These are phyloP conservation scores for Leccinum subgranulosum DNA, from an alignment of 768 basidiomycete genomes.

Conservation along the genomic window DNA sequence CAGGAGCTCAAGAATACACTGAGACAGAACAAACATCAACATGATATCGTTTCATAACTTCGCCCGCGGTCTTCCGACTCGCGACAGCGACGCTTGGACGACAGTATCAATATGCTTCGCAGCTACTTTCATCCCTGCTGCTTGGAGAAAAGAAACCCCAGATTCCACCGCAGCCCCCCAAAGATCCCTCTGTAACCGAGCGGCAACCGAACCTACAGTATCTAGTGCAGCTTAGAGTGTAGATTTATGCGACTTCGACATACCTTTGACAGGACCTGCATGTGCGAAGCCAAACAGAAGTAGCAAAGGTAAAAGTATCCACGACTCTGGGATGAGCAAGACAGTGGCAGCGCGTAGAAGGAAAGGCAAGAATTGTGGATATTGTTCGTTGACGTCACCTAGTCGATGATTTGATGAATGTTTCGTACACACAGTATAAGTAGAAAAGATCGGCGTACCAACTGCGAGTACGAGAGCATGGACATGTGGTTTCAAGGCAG, in stretches of 20 bases:
- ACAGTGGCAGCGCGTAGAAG: not conserved
- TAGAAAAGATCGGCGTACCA: not conserved
- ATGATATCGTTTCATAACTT: too few relatives aligned
- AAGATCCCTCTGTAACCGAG: constrained; percentile 7
- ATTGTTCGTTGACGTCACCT: constrained; percentile 15
- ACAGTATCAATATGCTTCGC: constrained; percentile 2
- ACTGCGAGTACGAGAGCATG: constrained; percentile 5
- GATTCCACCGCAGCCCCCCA: constrained; percentile 4
- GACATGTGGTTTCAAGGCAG: constrained; percentile 6
- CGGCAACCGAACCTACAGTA: constrained; percentile 11
- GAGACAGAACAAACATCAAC: too few relatives aligned
- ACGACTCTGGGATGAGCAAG: constrained; percentile 11
- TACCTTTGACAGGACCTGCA: constrained; percentile 15
- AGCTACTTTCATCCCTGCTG: constrained; percentile 8
- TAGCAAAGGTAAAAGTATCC: constrained; percentile 15
- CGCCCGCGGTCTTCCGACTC: too few relatives aligned
- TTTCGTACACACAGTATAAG: not conserved
- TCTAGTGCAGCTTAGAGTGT: not conserved
- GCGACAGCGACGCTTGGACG: not conserved
- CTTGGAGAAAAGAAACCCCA: constrained; percentile 14
- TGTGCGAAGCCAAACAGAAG: constrained; percentile 14
- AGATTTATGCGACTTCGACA: accelerated
- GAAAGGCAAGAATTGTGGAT: constrained; percentile 4
- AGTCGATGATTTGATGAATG: not conserved
- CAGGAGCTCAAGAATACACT: too few relatives aligned